Evolutionary conservation across 2,329 filamentous ascomycete species (phyloP), one percentile per base, ranked within the genome.

Genomic region (Xylaria sp.): DNA sequence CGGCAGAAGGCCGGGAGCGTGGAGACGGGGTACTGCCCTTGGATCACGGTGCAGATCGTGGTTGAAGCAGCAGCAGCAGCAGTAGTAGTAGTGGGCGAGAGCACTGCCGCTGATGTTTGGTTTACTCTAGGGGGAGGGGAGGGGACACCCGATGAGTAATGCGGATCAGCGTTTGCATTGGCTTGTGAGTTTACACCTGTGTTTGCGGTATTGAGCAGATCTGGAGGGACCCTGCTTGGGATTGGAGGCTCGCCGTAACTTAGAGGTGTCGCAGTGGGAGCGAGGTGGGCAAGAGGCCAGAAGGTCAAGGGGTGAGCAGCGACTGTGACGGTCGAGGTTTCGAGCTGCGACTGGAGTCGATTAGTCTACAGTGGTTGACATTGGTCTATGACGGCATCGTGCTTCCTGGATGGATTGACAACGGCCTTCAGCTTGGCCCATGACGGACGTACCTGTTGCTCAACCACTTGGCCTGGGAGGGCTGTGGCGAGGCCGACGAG

Each of bases 1-100:
- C 71, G 69, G 71, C 75, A 76, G 73, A 76, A 77, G 59, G 74
- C 70, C 13, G 75, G 75, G 9, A 77, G 60, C 1, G 75, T 77
- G 6, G 72, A 72, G 5, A 67, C 69, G 3, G 73, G 71, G 62
- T 75, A 75, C 22, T 17, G 33, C 17, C 74, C 74, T 2, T 36
- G 61, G 56, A 77, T 74, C 3, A 70, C 57, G 36, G 72, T 76
- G 68, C 75, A 77, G 38, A 51, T 13, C 1, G 55, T 54, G 11
- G 38, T 56, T 15, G 64, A 38, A 5, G n/a, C n/a, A 15, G 10
- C 20, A 3, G 53, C 27, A 20, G 39, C 15, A 25, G 55, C 10
- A 10, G 29, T 17, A 11, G 20, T 38, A 1, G 36, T 44, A 17
- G 10, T 33, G 11, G 57, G 49, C 15, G 42, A 17, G 44, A 51